phyloP scores from a whole-genome alignment of 1,284 basidiomycete species.

The Bjerkandera adusta region DNA sequence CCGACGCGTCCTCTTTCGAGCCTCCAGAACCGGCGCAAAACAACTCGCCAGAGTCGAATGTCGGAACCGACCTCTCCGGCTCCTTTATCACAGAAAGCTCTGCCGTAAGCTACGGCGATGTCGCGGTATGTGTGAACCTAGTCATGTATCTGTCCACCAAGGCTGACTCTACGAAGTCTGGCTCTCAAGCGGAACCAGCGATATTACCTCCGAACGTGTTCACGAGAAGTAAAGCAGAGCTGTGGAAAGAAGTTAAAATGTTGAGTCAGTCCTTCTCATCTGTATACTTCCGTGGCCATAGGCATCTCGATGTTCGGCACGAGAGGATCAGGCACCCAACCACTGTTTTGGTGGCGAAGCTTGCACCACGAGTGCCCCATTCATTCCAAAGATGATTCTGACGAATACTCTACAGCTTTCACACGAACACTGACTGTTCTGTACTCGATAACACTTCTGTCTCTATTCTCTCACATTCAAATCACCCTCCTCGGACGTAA shows the following conservation, averaged over 20 bases:
- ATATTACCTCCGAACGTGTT: constrained; percentile 5
- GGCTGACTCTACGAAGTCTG: background rate
- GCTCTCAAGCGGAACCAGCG: background rate
- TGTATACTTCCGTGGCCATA: no score
- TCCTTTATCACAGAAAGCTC: constrained; percentile 34
- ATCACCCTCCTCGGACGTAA: constrained; percentile 81
- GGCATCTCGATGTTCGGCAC: no score
- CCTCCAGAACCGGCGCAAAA: constrained; percentile 9
- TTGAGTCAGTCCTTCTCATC: constrained; percentile 49
- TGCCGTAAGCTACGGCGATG: constrained; percentile 26
- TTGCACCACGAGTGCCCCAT: no score
- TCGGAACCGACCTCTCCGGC: constrained; percentile 23
- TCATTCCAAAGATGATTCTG: background rate
- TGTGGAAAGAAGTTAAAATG: constrained; percentile 85
- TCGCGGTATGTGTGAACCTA: constrained; percentile 7
- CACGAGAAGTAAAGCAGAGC: constrained; percentile 57
- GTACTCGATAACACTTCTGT: constrained; percentile 79
- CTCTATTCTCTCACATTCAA: constrained; percentile 81
- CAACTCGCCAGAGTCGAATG: constrained; percentile 19
- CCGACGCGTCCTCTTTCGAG: constrained; percentile 5
- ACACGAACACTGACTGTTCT: constrained; percentile 83
- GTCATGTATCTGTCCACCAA: background rate
- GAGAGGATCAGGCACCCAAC: no score
- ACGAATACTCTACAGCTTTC: constrained; percentile 52
- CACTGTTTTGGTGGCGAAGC: no score